Evolutionary conservation across 2,329 filamentous ascomycete species (phyloP).

Genomic region (Claviceps pusilla): DNA sequence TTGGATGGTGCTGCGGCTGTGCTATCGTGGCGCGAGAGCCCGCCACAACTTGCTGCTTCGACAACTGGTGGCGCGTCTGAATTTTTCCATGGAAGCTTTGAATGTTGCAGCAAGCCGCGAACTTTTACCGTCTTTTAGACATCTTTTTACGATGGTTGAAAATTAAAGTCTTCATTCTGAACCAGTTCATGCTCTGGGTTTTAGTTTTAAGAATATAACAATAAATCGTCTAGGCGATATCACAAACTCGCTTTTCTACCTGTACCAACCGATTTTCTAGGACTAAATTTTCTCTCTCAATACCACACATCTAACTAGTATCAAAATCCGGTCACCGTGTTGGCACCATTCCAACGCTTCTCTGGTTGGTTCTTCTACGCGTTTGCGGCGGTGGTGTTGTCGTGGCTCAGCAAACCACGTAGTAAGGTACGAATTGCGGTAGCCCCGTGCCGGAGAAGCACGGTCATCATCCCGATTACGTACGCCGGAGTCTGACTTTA

Average conservation of each 20-base stretch:
- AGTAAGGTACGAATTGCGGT: background rate
- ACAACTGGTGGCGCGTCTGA: background rate
- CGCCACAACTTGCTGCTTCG: background rate
- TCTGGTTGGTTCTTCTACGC: background rate
- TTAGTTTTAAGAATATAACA: no score
- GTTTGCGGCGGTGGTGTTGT: background rate
- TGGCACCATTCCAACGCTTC: background rate
- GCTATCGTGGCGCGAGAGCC: background rate
- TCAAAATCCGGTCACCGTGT: no score
- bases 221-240: no score
- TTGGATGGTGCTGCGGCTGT: slow-evolving; percentile 2
- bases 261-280: no score
- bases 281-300: no score
- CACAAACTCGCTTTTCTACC: no score
- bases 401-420: background rate
- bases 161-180: no score
- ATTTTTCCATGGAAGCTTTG: background rate
- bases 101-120: background rate
- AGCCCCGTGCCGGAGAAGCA: background rate
- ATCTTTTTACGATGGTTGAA: background rate
- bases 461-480: background rate
- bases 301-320: no score
- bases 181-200: no score
- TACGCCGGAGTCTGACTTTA: background rate
- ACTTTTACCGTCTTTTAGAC: background rate